Conservation (phyloP, 2,329 filamentous ascomycete genomes). For the Botryosphaeria dothidea region DNA sequence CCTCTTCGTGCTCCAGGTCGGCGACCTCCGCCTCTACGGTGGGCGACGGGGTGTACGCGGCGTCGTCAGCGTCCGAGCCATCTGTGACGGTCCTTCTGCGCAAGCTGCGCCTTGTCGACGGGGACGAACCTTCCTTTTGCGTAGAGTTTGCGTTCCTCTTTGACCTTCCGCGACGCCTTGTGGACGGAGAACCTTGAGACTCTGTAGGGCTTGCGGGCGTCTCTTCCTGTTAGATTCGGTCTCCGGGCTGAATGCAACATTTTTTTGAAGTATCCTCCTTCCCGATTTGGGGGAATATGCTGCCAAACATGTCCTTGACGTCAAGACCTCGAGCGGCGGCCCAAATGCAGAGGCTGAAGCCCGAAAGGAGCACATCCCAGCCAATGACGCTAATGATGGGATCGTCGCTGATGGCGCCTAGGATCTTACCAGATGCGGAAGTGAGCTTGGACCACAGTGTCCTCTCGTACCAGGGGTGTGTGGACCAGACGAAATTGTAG, state of each 20-base stretch:
- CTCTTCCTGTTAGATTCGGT: conserved; percentile 18
- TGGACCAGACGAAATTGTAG: conserved; percentile 35
- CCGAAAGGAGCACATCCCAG: conserved; percentile 60
- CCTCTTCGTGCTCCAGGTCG: conserved; percentile 27
- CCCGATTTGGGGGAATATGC: conserved; percentile 26
- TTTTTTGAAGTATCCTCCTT: conserved; percentile 22
- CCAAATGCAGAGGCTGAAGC: conserved; percentile 58
- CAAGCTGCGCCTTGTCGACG: conserved; percentile 23
- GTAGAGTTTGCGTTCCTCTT: conserved; percentile 25
- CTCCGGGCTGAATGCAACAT: conserved; percentile 25
- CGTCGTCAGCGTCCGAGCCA: conserved; percentile 10
- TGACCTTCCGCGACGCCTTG: conserved; percentile 30
- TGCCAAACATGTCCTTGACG: conserved; percentile 50
- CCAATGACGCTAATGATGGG: conserved; percentile 59
- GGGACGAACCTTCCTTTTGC: conserved; percentile 11
- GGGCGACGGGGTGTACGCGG: conserved; percentile 6
- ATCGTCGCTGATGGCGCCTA: conserved; percentile 56
- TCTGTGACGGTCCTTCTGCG: conserved; percentile 15
- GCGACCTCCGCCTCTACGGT: conserved; percentile 4
- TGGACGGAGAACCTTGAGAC: conserved; percentile 23
- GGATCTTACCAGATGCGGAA: conserved; percentile 46
- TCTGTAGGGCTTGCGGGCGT: conserved; percentile 18
- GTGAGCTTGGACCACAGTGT: conserved; percentile 32
- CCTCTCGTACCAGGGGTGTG: conserved; percentile 49
- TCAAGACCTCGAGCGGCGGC: conserved; percentile 56